These are phyloP conservation scores for Ascochyta rabiei DNA, from an alignment of 2,329 filamentous ascomycete species.

Conservation along the genomic window DNA sequence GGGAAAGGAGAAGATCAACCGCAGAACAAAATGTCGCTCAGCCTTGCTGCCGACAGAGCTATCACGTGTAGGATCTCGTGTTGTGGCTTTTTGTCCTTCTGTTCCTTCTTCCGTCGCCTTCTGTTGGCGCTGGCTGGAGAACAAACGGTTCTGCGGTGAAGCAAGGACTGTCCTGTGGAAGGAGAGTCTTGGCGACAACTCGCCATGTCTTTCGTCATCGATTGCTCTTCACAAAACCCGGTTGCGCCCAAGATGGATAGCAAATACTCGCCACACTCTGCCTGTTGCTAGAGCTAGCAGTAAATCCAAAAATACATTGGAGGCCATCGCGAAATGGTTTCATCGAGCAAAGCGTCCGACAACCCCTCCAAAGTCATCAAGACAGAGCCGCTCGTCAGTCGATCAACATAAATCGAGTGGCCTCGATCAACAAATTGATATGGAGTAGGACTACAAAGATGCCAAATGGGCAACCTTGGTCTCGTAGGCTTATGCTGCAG, in stretches of 20 bases:
- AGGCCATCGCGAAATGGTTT: not conserved
- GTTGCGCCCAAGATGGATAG: not conserved
- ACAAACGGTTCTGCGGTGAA: constrained; percentile 3
- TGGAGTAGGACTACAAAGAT: constrained; percentile 43
- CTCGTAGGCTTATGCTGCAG: constrained; percentile 24
- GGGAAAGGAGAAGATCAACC: constrained; percentile 13
- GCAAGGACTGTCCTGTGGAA: not conserved
- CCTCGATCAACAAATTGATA: constrained; percentile 18
- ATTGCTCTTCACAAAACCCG: not conserved
- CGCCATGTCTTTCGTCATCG: constrained; percentile 22
- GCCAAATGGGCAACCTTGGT: constrained; percentile 50
- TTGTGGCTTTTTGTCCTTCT: constrained; percentile 4
- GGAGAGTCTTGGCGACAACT: constrained; percentile 15
- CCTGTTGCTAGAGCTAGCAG: not conserved
- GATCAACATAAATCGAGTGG: not conserved
- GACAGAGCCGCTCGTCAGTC: constrained; percentile 44
- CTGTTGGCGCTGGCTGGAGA: constrained; percentile 9
- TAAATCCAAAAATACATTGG: not conserved
- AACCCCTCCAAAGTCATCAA: constrained; percentile 42
- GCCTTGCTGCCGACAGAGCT: constrained; percentile 3
- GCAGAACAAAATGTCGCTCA: constrained; percentile 5
- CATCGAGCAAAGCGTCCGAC: constrained; percentile 16
- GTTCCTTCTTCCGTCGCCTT: constrained; percentile 2
- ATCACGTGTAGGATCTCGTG: not conserved
- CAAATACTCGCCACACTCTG: not conserved